These are phyloP conservation scores for Russula olivacea DNA, from an alignment of 768 basidiomycete species.

Conservation along the genomic window DNA sequence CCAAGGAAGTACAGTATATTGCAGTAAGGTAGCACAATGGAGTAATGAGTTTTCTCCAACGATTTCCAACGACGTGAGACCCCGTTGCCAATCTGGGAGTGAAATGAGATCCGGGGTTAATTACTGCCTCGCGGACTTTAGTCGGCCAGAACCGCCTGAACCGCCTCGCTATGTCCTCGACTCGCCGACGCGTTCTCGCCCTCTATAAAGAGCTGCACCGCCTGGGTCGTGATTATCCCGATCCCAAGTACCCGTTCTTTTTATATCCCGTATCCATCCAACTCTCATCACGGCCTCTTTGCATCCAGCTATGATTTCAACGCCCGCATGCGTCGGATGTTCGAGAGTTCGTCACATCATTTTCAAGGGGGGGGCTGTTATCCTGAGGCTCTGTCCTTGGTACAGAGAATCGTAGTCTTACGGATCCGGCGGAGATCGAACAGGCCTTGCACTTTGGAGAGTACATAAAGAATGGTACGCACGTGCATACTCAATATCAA, in stretches of 20 bases:
- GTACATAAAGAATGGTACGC: slow-evolving; percentile 79
- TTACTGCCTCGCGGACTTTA: not conserved
- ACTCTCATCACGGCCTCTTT: not conserved
- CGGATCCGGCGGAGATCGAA: slow-evolving; percentile 66
- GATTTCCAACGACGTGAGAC: not conserved
- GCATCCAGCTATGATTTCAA: slow-evolving; percentile 67
- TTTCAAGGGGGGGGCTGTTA: not conserved
- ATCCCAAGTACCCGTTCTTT: slow-evolving; percentile 54
- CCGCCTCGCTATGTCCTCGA: slow-evolving; percentile 29
- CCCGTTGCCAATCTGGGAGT: not conserved
- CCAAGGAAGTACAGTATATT: not conserved
- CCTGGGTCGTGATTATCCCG: slow-evolving; percentile 76
- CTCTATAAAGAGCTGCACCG: slow-evolving; percentile 81
- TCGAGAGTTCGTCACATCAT: slow-evolving; percentile 52
- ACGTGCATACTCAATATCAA: not conserved
- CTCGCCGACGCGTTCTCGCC: slow-evolving; percentile 58
- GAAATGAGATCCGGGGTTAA: not conserved
- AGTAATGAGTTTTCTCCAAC: no score
- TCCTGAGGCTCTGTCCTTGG: not conserved
- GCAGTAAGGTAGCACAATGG: no score
- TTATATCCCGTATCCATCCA: not conserved
- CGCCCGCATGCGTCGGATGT: slow-evolving; percentile 60
- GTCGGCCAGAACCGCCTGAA: not conserved
- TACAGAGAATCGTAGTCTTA: slow-evolving; percentile 62
- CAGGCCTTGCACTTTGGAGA: slow-evolving; percentile 68